Evolutionary conservation across 495 filamentous ascomycete genomes (phyloP).

Genomic region (Lasiosphaeriaceae sp.): DNA sequence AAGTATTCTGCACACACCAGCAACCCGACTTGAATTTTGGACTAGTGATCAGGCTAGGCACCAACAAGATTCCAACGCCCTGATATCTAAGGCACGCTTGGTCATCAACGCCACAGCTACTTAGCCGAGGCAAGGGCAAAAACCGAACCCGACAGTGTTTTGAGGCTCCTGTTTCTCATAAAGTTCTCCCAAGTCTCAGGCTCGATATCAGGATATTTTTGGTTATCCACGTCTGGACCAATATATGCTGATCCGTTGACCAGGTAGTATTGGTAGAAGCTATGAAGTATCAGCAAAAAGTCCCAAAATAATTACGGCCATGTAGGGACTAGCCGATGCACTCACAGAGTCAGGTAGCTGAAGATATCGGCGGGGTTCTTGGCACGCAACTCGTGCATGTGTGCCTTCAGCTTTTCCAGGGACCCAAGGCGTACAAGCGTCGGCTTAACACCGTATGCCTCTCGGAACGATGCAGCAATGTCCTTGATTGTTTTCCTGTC

Average conservation of each 20-base stretch:
- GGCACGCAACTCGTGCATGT: slow-evolving; percentile 25
- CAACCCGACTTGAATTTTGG: too few relatives aligned
- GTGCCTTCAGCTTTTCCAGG: slow-evolving; percentile 29
- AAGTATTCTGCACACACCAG: too few relatives aligned
- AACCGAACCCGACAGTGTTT: background rate
- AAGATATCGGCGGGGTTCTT: slow-evolving; percentile 21
- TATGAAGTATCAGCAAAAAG: background rate
- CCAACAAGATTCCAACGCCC: too few relatives aligned
- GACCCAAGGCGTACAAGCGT: slow-evolving; percentile 30
- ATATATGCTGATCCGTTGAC: slow-evolving; percentile 20
- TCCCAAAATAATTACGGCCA: background rate
- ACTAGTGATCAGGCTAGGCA: too few relatives aligned
- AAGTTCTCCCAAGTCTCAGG: slow-evolving; percentile 25
- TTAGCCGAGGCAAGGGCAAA: background rate
- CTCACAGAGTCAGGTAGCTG: slow-evolving; percentile 24
- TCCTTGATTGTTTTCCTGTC: slow-evolving; percentile 26
- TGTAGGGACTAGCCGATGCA: background rate
- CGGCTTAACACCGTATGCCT: slow-evolving; percentile 29
- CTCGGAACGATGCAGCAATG: slow-evolving; percentile 24
- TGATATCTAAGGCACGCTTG: too few relatives aligned
- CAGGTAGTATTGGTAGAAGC: slow-evolving; percentile 25
- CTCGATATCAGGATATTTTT: slow-evolving; percentile 31
- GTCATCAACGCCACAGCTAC: background rate
- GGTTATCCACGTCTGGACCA: slow-evolving; percentile 23
- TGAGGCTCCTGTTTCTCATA: slow-evolving; percentile 1